phyloP scores from a whole-genome alignment of 1,284 basidiomycete genomes.

The Boletus sp. region DNA sequence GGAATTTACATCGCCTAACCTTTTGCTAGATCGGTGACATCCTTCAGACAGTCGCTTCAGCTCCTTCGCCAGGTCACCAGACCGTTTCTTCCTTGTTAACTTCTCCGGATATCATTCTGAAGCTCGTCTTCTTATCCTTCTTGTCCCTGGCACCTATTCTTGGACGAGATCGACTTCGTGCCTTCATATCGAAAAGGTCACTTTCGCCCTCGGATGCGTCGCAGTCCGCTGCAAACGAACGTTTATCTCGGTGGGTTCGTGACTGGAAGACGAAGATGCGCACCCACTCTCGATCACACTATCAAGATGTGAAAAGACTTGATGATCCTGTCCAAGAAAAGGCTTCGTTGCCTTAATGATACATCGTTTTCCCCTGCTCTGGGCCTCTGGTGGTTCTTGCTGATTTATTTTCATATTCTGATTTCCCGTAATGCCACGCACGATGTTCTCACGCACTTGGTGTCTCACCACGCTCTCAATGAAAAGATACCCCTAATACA shows the following conservation, averaged over 20 bases:
- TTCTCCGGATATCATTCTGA: conserved; percentile 67
- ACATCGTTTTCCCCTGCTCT: conserved; percentile 13
- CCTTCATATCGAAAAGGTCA: conserved; percentile 46
- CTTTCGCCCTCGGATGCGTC: conserved; percentile 23
- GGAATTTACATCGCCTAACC: background rate
- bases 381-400: conserved; percentile 10
- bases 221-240: conserved; percentile 34
- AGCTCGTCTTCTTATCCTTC: conserved; percentile 69
- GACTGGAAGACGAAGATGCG: conserved; percentile 55
- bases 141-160: conserved; percentile 77
- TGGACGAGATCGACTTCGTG: conserved; percentile 57
- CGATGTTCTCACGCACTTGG: conserved; percentile 21
- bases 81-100: conserved; percentile 68
- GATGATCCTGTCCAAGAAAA: conserved; percentile 48
- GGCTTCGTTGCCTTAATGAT: conserved; percentile 30
- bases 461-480: conserved; percentile 16
- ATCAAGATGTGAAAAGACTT: conserved; percentile 38
- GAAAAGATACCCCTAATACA: conserved; percentile 32
- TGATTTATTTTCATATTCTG: conserved; percentile 26
- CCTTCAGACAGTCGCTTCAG: conserved; percentile 69
- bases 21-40: conserved; percentile 70
- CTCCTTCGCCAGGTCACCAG: conserved; percentile 61
- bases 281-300: conserved; percentile 42
- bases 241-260: conserved; percentile 50
- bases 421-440: conserved; percentile 27